phyloP scores from a whole-genome alignment of 2,329 filamentous ascomycete species.

The Ceratocystis destructans region DNA sequence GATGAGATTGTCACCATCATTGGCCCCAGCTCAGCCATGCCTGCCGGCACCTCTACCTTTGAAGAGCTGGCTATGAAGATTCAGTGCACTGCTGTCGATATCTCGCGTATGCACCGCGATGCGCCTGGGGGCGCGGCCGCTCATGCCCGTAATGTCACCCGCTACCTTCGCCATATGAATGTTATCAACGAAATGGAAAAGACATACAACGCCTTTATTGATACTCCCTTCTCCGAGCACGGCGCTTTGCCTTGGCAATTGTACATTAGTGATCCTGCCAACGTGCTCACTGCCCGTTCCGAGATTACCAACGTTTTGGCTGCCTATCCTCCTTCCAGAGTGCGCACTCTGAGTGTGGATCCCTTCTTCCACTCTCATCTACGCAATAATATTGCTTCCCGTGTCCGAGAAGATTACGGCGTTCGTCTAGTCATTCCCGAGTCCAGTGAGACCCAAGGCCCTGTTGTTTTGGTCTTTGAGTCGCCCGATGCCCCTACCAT shows the following conservation, averaged over 20 bases:
- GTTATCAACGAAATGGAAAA: constrained; percentile 74
- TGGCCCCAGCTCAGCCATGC: constrained; percentile 60
- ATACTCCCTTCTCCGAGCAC: constrained; percentile 56
- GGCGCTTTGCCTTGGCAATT: constrained; percentile 73
- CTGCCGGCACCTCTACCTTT: constrained; percentile 64
- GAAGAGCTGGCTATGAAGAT: constrained; percentile 82
- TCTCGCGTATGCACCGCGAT: constrained; percentile 63
- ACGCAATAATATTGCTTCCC: constrained; percentile 47
- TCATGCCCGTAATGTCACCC: constrained; percentile 75
- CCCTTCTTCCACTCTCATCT: constrained; percentile 68
- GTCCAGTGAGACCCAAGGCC: constrained; percentile 41
- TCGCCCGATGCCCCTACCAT: constrained; percentile 40
- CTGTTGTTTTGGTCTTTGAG: constrained; percentile 63
- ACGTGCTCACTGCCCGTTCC: constrained; percentile 58
- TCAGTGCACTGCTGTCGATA: constrained; percentile 70
- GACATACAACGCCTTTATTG: constrained; percentile 72
- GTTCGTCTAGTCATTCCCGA: constrained; percentile 63
- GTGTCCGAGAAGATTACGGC: constrained; percentile 53
- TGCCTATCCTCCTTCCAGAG: constrained; percentile 58
- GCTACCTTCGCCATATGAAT: constrained; percentile 70
- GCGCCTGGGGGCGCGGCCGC: constrained; percentile 57
- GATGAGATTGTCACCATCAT: constrained; percentile 76
- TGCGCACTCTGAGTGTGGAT: constrained; percentile 54
- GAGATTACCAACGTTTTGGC: constrained; percentile 63
- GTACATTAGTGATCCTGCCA: constrained; percentile 76